Percentiles rank a stretch among this genome's conserved stretches.
These are phyloP conservation scores for Leucosporidium creatinivorum DNA, from an alignment of 768 basidiomycete genomes.

Conservation along the genomic window DNA sequence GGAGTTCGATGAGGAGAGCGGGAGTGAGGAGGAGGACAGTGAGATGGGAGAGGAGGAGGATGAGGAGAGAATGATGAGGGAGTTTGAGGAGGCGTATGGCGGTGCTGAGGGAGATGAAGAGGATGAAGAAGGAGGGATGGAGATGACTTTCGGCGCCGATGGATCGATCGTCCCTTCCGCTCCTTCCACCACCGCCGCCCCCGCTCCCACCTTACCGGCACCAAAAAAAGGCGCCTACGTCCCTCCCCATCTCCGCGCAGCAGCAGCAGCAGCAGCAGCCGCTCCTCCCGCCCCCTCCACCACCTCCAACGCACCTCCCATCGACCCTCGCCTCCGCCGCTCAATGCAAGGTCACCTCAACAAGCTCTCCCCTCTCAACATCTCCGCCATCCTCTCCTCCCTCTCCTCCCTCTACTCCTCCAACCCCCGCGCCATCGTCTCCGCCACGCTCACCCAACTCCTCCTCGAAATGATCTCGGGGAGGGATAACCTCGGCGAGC, in stretches of 20 bases:
- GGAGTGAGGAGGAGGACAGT: conserved; percentile 35
- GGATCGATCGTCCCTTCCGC: not conserved
- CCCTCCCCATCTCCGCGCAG: conserved; percentile 65
- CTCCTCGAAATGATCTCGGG: conserved; percentile 32
- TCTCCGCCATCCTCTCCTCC: conserved; percentile 27
- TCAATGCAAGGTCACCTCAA: conserved; percentile 33
- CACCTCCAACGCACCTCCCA: conserved; percentile 13
- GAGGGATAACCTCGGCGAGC: conserved; percentile 35
- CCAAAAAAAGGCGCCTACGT: conserved; percentile 51
- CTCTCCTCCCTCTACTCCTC: conserved; percentile 23
- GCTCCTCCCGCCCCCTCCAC: conserved; percentile 3
- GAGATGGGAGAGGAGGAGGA: conserved; percentile 34
- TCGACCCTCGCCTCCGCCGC: conserved; percentile 32
- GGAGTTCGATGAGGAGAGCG: conserved; percentile 41
- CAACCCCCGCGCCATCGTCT: conserved; percentile 31
- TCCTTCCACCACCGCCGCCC: conserved; percentile 3
- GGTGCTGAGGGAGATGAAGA: conserved; percentile 9
- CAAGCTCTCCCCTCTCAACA: conserved; percentile 34
- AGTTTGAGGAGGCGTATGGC: conserved; percentile 35
- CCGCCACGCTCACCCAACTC: conserved; percentile 16
- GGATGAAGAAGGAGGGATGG: conserved; percentile 19
- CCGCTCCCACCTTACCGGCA: not conserved
- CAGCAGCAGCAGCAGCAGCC: too few relatives aligned
- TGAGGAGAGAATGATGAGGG: conserved; percentile 35
- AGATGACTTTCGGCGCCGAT: not conserved